Conservation (phyloP, 257 asterid genomes). For the Perilla frutescens region DNA sequence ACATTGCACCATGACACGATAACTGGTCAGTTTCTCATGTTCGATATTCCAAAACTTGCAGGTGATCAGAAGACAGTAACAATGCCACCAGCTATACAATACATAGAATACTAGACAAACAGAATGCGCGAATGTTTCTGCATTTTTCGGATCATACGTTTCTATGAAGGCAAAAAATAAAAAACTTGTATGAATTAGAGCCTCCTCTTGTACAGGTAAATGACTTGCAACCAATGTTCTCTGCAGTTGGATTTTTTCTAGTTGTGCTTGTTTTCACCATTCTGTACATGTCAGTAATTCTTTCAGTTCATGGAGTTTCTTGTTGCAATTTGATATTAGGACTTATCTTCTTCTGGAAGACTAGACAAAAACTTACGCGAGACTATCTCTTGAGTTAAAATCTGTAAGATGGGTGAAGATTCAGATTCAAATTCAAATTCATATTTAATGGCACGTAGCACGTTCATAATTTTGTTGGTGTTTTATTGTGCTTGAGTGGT, state of each 20-base stretch:
- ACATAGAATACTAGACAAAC: conserved; percentile 65
- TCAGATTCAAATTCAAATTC: too few relatives aligned
- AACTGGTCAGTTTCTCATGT: conserved; percentile 24
- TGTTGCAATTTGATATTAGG: background rate
- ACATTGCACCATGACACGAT: background rate
- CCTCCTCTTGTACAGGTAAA: conserved; percentile 30
- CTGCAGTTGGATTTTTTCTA: conserved; percentile 17
- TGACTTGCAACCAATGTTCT: conserved; percentile 29
- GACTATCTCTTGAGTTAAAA: too few relatives aligned
- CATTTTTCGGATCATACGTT: conserved; percentile 22
- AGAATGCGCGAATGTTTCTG: conserved; percentile 18
- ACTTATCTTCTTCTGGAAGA: too few relatives aligned
- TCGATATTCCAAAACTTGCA: conserved; percentile 37
- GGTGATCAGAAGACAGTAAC: conserved; percentile 60
- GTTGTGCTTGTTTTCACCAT: conserved; percentile 30
- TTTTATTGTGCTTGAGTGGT: too few relatives aligned
- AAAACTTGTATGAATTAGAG: conserved; percentile 23
- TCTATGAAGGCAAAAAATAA: conserved; percentile 4
- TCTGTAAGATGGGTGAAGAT: too few relatives aligned
- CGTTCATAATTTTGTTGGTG: too few relatives aligned
- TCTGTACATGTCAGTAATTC: conserved; percentile 12
- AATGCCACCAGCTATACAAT: conserved; percentile 71
- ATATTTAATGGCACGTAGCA: too few relatives aligned
- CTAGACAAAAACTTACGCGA: too few relatives aligned
- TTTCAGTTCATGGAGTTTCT: background rate